Percentiles rank a stretch among this genome's conserved stretches.
phyloP scores from a whole-genome alignment of 73 alveolate genomes.

The Paraurostyla sp. region DNA sequence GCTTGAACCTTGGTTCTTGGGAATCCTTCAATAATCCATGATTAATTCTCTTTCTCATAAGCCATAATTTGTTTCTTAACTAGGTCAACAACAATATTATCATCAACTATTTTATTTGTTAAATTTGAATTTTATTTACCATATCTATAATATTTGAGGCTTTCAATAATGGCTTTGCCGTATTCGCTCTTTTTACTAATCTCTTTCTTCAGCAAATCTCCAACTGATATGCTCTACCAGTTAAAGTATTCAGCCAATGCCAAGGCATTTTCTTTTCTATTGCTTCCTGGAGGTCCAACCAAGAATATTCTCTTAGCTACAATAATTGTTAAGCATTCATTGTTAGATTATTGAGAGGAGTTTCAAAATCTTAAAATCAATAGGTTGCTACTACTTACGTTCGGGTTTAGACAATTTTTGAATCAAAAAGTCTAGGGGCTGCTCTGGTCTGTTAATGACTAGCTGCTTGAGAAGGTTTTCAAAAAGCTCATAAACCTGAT shows the following conservation, averaged over 20 bases:
- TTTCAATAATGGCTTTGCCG: slow-evolving; percentile 67
- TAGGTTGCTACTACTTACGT: slow-evolving; percentile 29
- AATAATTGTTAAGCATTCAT: background rate
- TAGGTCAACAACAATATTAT: slow-evolving; percentile 88
- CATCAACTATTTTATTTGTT: slow-evolving; percentile 78
- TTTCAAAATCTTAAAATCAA: background rate
- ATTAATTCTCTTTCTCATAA: slow-evolving; percentile 86
- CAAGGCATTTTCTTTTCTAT: slow-evolving; percentile 83
- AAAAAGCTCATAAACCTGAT: slow-evolving; percentile 93
- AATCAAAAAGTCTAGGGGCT: slow-evolving; percentile 93
- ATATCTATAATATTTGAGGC: slow-evolving; percentile 73
- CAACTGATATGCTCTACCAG: slow-evolving; percentile 80
- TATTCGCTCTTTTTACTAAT: slow-evolving; percentile 82
- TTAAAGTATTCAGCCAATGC: slow-evolving; percentile 85
- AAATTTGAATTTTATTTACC: slow-evolving; percentile 28
- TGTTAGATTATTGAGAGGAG: background rate
- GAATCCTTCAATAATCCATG: slow-evolving; percentile 96
- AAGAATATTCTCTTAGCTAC: slow-evolving; percentile 90
- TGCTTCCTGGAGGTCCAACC: slow-evolving; percentile 97
- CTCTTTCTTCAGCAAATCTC: slow-evolving; percentile 91
- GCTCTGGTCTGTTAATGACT: slow-evolving; percentile 93
- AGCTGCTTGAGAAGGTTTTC: slow-evolving; percentile 89
- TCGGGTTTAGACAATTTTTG: slow-evolving; percentile 77
- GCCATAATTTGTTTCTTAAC: slow-evolving; percentile 82
- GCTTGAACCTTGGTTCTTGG: slow-evolving; percentile 97